Conservation (phyloP, 129 eudicot genomes). For the Silybum marianum region DNA sequence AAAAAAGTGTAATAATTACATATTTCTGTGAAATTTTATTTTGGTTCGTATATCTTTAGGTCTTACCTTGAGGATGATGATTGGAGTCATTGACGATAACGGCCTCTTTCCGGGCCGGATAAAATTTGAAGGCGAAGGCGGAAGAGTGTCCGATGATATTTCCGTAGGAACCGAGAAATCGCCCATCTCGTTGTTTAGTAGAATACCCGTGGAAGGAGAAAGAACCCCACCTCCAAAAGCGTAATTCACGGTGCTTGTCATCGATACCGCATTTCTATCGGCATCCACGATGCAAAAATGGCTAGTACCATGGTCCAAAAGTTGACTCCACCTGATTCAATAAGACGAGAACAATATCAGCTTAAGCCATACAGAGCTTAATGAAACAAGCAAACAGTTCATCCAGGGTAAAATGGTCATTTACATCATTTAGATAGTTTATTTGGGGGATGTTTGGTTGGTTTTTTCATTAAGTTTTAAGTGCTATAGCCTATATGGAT, state of each 20-base stretch:
- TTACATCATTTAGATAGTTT: neutral
- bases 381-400: neutral
- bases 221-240: conserved; percentile 80
- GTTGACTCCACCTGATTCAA: conserved; percentile 79
- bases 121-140: conserved; percentile 85
- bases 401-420: neutral
- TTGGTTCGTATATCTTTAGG: neutral
- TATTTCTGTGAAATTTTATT: neutral
- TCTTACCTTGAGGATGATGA: conserved; percentile 81
- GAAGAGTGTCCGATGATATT: conserved; percentile 56
- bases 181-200: conserved; percentile 80
- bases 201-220: conserved; percentile 86
- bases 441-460: too few species aligned
- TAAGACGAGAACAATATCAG: neutral
- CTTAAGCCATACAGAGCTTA: neutral
- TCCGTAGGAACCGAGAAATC: conserved; percentile 84
- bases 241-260: conserved; percentile 85
- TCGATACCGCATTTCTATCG: conserved; percentile 80
- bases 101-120: conserved; percentile 85
- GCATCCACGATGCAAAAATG: conserved; percentile 92
- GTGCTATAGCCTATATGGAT: too few species aligned
- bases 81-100: conserved; percentile 91
- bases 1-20: neutral
- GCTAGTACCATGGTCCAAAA: conserved; percentile 86
- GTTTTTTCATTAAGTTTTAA: too few species aligned